Conservation (phyloP, 164 flowering plant species). For the Paratinospora sagittata region DNA sequence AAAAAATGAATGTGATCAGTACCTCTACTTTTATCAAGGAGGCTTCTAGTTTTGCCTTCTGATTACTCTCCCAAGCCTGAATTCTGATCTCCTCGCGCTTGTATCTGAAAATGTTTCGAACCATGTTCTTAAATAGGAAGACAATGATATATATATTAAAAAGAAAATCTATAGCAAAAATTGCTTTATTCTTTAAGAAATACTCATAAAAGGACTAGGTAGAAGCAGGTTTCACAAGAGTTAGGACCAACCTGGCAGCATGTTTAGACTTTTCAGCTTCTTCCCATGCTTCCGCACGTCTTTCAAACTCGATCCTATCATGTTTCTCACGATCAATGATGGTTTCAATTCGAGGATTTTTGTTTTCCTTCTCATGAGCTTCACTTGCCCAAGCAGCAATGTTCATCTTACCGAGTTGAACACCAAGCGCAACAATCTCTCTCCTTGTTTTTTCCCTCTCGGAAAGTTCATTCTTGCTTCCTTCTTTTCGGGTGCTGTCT, state of each 20-base stretch:
- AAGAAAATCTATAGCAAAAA: too few relatives aligned
- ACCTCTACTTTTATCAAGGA: slow-evolving; percentile 87
- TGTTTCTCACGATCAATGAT: slow-evolving; percentile 24
- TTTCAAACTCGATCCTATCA: slow-evolving; percentile 48
- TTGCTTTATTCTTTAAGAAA: too few relatives aligned
- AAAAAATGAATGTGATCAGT: slow-evolving; percentile 6
- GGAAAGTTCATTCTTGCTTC: slow-evolving; percentile 40
- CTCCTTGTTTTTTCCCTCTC: slow-evolving; percentile 76
- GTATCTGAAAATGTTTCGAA: slow-evolving; percentile 34
- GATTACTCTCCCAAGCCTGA: slow-evolving; percentile 87
- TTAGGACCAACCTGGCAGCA: slow-evolving; percentile 56
- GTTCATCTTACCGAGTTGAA: slow-evolving; percentile 73
- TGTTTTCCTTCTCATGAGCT: slow-evolving; percentile 52
- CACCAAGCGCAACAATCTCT: slow-evolving; percentile 75
- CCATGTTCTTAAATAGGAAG: too few relatives aligned
- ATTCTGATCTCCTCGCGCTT: slow-evolving; percentile 81
- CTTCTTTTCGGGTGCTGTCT: slow-evolving; percentile 10
- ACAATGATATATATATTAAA: too few relatives aligned
- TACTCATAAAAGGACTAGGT: too few relatives aligned
- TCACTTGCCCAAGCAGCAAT: slow-evolving; percentile 94
- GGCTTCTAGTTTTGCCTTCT: slow-evolving; percentile 75
- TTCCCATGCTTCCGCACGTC: slow-evolving; percentile 86
- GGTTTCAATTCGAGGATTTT: slow-evolving; percentile 45
- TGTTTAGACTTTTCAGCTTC: slow-evolving; percentile 87
- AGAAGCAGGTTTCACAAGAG: not conserved